A percentile compares a stretch with the other conserved stretches of the same genome.
phyloP scores from a whole-genome alignment of 2,329 filamentous ascomycete species.

The Fusarium sp. region DNA sequence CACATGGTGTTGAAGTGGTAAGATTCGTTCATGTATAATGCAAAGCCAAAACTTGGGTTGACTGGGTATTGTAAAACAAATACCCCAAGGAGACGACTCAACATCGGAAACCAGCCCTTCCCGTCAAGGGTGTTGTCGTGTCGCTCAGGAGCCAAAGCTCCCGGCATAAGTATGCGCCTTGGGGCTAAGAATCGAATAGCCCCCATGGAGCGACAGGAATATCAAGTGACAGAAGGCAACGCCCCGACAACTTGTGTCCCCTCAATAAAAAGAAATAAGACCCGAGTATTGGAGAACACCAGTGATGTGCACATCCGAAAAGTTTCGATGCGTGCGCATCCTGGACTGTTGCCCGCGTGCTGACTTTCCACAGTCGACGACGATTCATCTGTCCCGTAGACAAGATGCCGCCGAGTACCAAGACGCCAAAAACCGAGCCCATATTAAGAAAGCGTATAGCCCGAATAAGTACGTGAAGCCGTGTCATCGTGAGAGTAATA shows the following conservation, averaged over 20 bases:
- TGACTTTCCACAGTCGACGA: slow-evolving; percentile 32
- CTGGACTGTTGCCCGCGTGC: slow-evolving; percentile 8
- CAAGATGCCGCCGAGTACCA: slow-evolving; percentile 34
- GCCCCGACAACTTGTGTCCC: slow-evolving; percentile 21
- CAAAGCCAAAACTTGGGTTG: slow-evolving; percentile 41
- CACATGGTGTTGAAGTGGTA: slow-evolving; percentile 46
- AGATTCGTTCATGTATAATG: slow-evolving; percentile 38
- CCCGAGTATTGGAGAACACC: slow-evolving; percentile 13
- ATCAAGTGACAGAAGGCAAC: slow-evolving; percentile 22
- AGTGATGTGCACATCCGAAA: slow-evolving; percentile 8
- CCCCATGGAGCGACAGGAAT: slow-evolving; percentile 36
- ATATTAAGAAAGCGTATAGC: slow-evolving; percentile 21
- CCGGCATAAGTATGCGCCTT: slow-evolving; percentile 30
- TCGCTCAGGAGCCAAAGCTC: slow-evolving; percentile 39
- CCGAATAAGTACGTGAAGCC: slow-evolving; percentile 36
- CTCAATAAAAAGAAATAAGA: slow-evolving; percentile 37
- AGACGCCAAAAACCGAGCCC: slow-evolving; percentile 42
- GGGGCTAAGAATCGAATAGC: slow-evolving; percentile 39
- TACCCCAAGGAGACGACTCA: slow-evolving; percentile 43
- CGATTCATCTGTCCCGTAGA: slow-evolving; percentile 20
- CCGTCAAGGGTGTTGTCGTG: slow-evolving; percentile 43
- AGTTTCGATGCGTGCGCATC: slow-evolving; percentile 8
- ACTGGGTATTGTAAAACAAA: slow-evolving; percentile 45
- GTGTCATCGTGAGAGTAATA: slow-evolving; percentile 50
- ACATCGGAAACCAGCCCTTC: slow-evolving; percentile 44